Evolutionary conservation across 2,329 filamentous ascomycete genomes (phyloP).

Genomic region (Escovopsis sp.): DNA sequence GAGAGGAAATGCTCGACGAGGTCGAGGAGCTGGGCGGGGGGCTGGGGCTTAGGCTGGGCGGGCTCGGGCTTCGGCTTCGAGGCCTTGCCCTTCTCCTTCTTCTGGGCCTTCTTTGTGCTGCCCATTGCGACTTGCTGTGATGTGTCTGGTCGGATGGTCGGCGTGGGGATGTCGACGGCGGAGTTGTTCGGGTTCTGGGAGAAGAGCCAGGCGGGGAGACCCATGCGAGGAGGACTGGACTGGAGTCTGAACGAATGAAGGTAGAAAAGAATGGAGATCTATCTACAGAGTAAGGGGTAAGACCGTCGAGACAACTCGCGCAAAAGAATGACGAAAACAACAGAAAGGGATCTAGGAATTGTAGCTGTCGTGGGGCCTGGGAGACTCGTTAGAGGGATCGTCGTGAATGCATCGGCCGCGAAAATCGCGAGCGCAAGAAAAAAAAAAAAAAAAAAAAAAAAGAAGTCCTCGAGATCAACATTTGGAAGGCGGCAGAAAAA

Average conservation of each 20-base stretch:
- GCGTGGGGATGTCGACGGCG: conserved; percentile 8
- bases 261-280: too few species aligned
- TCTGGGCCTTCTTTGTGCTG: conserved; percentile 18
- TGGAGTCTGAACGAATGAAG: neutral
- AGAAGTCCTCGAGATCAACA: conserved; percentile 3
- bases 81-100: conserved; percentile 15
- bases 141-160: conserved; percentile 6
- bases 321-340: neutral
- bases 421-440: neutral
- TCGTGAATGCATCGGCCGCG: neutral
- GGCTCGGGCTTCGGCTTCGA: conserved; percentile 8
- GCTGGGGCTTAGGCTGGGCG: conserved; percentile 9
- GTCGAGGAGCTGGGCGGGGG: conserved; percentile 47
- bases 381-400: neutral
- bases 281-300: too few species aligned
- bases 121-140: conserved; percentile 22
- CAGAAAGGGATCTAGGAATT: neutral
- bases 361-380: neutral
- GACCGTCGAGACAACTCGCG: too few species aligned
- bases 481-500: conserved; percentile 2
- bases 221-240: neutral
- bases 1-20: conserved; percentile 52
- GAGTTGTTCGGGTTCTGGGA: conserved; percentile 21
- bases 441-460: conserved; percentile 3
- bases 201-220: conserved; percentile 28